Percentiles rank a stretch among this genome's conserved stretches.
phyloP scores from a whole-genome alignment of 2,329 filamentous ascomycete species.

The Colletotrichum cuscutae region DNA sequence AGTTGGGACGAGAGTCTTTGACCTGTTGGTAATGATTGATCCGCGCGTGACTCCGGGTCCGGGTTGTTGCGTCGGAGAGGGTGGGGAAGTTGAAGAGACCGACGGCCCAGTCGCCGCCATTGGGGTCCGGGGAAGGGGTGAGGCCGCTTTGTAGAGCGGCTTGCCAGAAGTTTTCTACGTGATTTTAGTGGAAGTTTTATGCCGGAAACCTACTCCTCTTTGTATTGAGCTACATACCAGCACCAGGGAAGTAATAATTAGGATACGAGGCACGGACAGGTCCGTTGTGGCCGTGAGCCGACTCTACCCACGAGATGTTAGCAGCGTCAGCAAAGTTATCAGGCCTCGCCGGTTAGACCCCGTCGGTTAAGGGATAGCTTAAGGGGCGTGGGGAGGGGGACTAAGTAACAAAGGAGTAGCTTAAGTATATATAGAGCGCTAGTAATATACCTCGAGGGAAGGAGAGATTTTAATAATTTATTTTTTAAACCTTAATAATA shows the following conservation, averaged over 20 bases:
- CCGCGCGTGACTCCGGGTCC: constrained; percentile 42
- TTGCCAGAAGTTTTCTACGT: constrained; percentile 40
- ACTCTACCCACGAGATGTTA: constrained; percentile 28
- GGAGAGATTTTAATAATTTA: too few relatives aligned
- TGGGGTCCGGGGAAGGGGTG: constrained; percentile 38
- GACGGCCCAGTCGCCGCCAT: constrained; percentile 36
- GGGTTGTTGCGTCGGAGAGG: constrained; percentile 43
- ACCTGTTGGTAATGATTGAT: constrained; percentile 43
- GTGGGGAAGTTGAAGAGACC: constrained; percentile 42
- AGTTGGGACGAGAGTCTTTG: constrained; percentile 58
- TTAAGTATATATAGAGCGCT: too few relatives aligned
- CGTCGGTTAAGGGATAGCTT: too few relatives aligned
- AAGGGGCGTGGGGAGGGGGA: too few relatives aligned
- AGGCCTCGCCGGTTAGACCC: too few relatives aligned
- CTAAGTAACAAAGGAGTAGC: too few relatives aligned
- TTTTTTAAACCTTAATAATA: too few relatives aligned
- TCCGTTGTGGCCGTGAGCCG: constrained; percentile 41
- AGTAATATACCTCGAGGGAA: too few relatives aligned
- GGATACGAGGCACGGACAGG: constrained; percentile 45
- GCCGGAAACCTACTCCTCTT: background rate
- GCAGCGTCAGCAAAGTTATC: constrained; percentile 27
- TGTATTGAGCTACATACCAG: constrained; percentile 30
- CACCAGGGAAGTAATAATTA: constrained; percentile 44
- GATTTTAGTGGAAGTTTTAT: accelerated
- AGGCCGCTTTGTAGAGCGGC: constrained; percentile 40